Base-by-base conservation (phyloP, 352 stramenopile genomes). In the Phytophthora palmivora region DNA sequence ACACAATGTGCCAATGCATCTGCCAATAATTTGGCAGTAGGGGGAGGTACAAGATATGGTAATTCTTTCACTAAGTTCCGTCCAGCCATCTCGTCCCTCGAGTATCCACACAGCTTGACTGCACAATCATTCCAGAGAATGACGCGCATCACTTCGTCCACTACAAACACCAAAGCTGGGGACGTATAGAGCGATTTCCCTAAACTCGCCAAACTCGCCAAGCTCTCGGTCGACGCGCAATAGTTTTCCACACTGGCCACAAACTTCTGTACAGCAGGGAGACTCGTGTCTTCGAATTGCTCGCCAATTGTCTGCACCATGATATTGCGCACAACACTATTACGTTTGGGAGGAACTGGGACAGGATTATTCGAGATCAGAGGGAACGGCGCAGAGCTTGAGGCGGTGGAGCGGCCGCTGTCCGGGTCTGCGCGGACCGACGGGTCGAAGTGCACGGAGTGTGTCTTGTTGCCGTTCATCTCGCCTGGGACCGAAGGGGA, bases 51-150 rank as follows among this genome's bases (percentile, higher is more conserved):
- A 22, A 95, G 67, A 50, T 86, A 89, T 12, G 79, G 81, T 22
- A 94, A 62, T 19, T 95, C 87, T 36, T 87, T 76, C 26, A 87
- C 64, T 22, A 95, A 52, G 30, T 90, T 82, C 22, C 87, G 82
- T 0, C 87, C 87, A 0, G 87, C 87, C 72, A 95, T 87, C 57
- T 95, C 83, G 49, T 95, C 84, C n/a, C 87, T 75, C 21, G 78
- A 75, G 61, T 84, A 93, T n/a, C 87, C 87, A 30, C 78, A 77
- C 42, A 88, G 68, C 57, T 82, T 78, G n/a, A 92, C 77, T 0
- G 87, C 87, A 34, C 72, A 76, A 52, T 95, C 87, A 51, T 95
- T 95, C 87, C 87, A 95, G 14, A 95, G 60, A 32, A 95, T 95
- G 18, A 95, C 87, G 49, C 87, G 87, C 84, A 93, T 92, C 36